phyloP scores from a whole-genome alignment of 1,284 basidiomycete genomes.

The Cutaneotrichosporon daszewskae region DNA sequence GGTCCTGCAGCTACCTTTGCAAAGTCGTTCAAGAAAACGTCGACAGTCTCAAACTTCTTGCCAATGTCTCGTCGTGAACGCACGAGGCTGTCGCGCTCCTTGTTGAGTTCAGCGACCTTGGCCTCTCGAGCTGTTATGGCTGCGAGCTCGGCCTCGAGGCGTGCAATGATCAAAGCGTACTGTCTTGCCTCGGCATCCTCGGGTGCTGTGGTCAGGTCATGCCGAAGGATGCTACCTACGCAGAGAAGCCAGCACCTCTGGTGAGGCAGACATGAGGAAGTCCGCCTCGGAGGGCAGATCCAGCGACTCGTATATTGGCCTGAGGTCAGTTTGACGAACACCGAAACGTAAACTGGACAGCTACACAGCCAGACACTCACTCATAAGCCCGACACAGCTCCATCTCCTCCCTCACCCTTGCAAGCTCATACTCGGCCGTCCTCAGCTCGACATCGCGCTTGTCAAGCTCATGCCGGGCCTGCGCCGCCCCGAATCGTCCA shows the following conservation, averaged over 20 bases:
- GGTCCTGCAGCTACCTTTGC: conserved; percentile 22
- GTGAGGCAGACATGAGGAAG: conserved; percentile 16
- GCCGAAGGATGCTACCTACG: conserved; percentile 22
- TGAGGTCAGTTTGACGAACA: conserved; percentile 9
- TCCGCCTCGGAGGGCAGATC: conserved; percentile 23
- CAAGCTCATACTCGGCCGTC: conserved; percentile 38
- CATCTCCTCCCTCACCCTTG: conserved; percentile 37
- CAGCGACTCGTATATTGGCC: conserved; percentile 29
- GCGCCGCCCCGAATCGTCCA: conserved; percentile 22
- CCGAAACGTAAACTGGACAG: no score
- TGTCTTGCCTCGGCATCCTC: conserved; percentile 24
- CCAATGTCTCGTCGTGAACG: conserved; percentile 38
- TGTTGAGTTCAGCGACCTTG: conserved; percentile 24
- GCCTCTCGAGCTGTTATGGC: conserved; percentile 33
- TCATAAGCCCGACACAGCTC: conserved; percentile 34
- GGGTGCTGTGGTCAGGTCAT: conserved; percentile 14
- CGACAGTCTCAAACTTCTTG: conserved; percentile 31
- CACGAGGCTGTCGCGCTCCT: conserved; percentile 33
- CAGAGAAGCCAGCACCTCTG: conserved; percentile 18
- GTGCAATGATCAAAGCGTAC: conserved; percentile 28
- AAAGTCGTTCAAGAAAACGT: conserved; percentile 32
- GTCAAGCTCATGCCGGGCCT: conserved; percentile 32
- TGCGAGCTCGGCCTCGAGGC: conserved; percentile 36
- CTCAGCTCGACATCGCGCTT: conserved; percentile 30
- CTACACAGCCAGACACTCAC: conserved; percentile 25